phyloP scores from a whole-genome alignment of 2,329 filamentous ascomycete species.

The Ophiostoma sp. region DNA sequence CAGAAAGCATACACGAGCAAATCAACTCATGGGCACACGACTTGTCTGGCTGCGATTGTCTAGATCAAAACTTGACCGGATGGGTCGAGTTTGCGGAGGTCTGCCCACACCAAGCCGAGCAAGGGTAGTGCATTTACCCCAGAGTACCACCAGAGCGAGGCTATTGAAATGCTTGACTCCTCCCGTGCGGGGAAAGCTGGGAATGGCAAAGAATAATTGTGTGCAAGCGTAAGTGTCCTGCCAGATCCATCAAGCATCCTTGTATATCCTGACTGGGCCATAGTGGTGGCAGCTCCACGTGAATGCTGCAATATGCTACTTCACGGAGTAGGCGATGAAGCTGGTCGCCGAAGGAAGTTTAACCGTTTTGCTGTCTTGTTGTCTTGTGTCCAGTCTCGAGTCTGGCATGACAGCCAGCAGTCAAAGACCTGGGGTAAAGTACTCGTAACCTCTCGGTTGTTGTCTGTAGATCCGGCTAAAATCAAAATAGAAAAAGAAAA shows the following conservation, averaged over 20 bases:
- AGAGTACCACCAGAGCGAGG: background rate
- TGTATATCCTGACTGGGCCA: background rate
- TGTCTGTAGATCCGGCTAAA: background rate
- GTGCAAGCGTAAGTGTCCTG: background rate
- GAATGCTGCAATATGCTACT: too few relatives aligned
- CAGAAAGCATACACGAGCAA: too few relatives aligned
- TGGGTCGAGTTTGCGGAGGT: background rate
- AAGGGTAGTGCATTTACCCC: slow-evolving; percentile 6
- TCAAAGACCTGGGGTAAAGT: too few relatives aligned
- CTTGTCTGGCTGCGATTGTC: background rate
- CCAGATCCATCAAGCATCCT: background rate
- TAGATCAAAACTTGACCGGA: background rate
- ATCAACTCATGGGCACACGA: background rate
- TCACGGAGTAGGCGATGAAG: too few relatives aligned
- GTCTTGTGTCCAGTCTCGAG: too few relatives aligned
- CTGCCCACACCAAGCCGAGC: background rate
- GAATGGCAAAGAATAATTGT: background rate
- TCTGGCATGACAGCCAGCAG: too few relatives aligned
- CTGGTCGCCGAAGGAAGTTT: too few relatives aligned
- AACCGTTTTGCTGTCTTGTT: too few relatives aligned
- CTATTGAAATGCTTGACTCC: too few relatives aligned
- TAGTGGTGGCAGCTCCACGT: background rate
- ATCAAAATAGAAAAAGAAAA: background rate
- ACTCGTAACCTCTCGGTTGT: background rate
- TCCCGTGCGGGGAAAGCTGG: too few relatives aligned